Evolutionary conservation across 495 filamentous ascomycete genomes (phyloP).

Genomic region (Penicillium ochrochloron): DNA sequence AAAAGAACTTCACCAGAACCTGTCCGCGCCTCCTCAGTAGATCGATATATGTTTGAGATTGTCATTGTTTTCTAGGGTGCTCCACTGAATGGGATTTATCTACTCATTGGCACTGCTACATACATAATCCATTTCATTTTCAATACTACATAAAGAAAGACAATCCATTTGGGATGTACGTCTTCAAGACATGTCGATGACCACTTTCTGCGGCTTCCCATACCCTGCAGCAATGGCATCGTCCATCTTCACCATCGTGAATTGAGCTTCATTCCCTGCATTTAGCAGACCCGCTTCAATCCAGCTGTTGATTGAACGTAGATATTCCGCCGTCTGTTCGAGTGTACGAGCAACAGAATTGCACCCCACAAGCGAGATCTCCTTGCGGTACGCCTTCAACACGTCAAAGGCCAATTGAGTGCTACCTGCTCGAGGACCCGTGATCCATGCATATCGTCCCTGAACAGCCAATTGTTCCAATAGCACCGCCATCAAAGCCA

Average conservation of each 20-base stretch:
- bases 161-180: neutral
- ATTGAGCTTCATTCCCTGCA: conserved; percentile 18
- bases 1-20: conserved; percentile 59
- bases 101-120: neutral
- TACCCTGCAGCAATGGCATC: conserved; percentile 24
- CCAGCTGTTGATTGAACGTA: conserved; percentile 19
- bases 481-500: conserved; percentile 21
- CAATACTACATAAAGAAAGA: neutral
- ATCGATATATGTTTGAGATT: neutral
- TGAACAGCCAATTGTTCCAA: conserved; percentile 20
- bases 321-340: conserved; percentile 19
- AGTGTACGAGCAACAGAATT: conserved; percentile 20
- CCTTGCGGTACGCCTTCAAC: conserved; percentile 29
- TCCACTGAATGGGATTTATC: neutral
- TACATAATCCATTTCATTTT: neutral
- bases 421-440: conserved; percentile 21
- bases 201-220: conserved; percentile 15
- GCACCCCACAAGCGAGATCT: conserved; percentile 24
- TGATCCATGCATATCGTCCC: conserved; percentile 30
- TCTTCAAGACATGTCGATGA: conserved; percentile 21
- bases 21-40: conserved; percentile 25
- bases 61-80: no score
- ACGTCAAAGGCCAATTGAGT: conserved; percentile 23
- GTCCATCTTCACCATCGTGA: conserved; percentile 18
- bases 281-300: conserved; percentile 20